Evolutionary conservation across 768 basidiomycete genomes (phyloP).

Genomic region (Mycena vulgaris): DNA sequence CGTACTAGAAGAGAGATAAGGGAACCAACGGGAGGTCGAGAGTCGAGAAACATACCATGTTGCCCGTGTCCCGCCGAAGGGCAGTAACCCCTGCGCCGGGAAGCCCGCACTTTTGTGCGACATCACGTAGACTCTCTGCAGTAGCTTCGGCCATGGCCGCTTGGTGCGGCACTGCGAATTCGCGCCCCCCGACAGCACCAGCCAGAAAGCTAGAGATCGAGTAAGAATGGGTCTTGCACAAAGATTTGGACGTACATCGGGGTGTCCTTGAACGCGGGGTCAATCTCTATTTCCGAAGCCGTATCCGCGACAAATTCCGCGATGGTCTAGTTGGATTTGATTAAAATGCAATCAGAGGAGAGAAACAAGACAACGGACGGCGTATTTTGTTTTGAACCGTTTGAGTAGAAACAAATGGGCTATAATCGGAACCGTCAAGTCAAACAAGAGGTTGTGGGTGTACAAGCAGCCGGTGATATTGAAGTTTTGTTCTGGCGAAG

Average conservation of each 20-base stretch:
- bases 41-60: neutral
- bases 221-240: neutral
- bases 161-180: neutral
- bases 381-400: neutral
- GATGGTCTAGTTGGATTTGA: neutral
- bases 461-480: neutral
- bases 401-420: neutral
- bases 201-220: neutral
- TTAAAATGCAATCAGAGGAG: neutral
- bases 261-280: neutral
- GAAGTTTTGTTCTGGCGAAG: neutral
- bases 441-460: slow-evolving; percentile 1
- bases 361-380: neutral
- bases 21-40: neutral
- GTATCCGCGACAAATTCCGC: neutral
- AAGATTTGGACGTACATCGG: neutral
- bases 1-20: neutral
- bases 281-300: neutral
- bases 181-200: neutral
- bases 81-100: neutral
- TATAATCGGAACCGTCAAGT: neutral
- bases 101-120: neutral
- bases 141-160: neutral
- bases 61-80: neutral
- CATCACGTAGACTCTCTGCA: neutral